phyloP scores from a whole-genome alignment of 2,329 filamentous ascomycete genomes.

The Phialophora verrucosa region DNA sequence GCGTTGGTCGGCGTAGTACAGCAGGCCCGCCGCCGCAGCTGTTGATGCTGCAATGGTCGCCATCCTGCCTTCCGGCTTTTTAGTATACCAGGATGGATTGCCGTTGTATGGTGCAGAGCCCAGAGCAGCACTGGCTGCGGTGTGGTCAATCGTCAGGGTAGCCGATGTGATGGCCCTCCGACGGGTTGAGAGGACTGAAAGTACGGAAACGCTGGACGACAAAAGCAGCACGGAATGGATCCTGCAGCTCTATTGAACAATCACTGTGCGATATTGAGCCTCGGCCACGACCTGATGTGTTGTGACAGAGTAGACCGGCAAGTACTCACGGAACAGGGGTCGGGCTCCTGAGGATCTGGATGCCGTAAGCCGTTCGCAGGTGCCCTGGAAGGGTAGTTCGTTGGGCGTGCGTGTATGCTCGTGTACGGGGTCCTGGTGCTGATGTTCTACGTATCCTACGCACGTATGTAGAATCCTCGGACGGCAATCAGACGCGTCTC shows the following conservation, averaged over 20 bases:
- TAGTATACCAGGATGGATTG: not conserved
- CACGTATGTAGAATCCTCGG: not conserved
- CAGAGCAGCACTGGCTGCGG: not conserved
- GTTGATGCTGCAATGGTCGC: slow-evolving; percentile 44
- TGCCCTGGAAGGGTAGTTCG: too few relatives aligned
- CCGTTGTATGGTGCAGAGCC: not conserved
- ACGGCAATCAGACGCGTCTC: not conserved
- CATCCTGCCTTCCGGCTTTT: slow-evolving; percentile 15
- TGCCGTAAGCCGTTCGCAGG: not conserved
- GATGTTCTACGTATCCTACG: not conserved
- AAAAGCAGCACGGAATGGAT: not conserved
- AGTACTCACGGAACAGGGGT: not conserved
- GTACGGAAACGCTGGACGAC: too few relatives aligned
- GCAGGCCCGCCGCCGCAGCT: slow-evolving; percentile 45
- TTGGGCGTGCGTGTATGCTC: not conserved
- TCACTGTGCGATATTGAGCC: not conserved
- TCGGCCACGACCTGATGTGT: not conserved
- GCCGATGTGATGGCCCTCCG: not conserved
- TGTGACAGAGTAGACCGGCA: not conserved
- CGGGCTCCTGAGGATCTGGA: not conserved
- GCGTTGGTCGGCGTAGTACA: slow-evolving; percentile 49
- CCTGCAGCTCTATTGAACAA: not conserved
- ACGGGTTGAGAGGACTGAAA: not conserved
- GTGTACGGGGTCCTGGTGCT: too few relatives aligned
- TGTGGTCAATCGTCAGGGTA: not conserved